Percentiles rank a stretch among this genome's conserved stretches.
Evolutionary conservation across 164 flowering plant genomes (phyloP).

Genomic region (Tetrastigma voinierianum): DNA sequence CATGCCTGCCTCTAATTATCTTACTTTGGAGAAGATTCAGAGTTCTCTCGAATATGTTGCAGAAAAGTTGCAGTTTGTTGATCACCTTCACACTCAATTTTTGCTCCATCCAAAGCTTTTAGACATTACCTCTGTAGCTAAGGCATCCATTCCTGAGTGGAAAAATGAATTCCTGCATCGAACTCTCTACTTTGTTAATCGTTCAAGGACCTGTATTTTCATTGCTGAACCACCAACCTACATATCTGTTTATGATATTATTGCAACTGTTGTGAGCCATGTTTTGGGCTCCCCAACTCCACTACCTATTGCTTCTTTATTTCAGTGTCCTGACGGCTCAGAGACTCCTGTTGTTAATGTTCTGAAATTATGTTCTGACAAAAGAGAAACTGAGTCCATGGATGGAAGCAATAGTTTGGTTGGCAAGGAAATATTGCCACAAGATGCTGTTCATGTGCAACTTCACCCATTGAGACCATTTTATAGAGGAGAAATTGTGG

Average conservation of each 20-base stretch:
- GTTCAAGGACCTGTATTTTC: constrained; percentile 37
- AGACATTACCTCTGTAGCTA: constrained; percentile 61
- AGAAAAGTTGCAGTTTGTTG: constrained; percentile 74
- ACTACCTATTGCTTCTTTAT: constrained; percentile 71
- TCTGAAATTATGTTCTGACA: constrained; percentile 58
- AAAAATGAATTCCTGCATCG: constrained; percentile 46
- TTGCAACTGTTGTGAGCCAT: constrained; percentile 72
- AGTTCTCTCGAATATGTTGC: constrained; percentile 47
- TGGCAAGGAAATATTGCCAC: constrained; percentile 76
- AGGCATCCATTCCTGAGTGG: constrained; percentile 71
- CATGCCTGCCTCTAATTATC: constrained; percentile 24
- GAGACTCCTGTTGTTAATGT: constrained; percentile 52
- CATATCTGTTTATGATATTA: constrained; percentile 66
- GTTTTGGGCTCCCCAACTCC: constrained; percentile 59
- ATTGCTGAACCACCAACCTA: constrained; percentile 85
- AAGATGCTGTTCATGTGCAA: constrained; percentile 85
- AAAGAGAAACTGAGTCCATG: constrained; percentile 26
- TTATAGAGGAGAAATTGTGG: constrained; percentile 89
- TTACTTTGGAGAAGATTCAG: constrained; percentile 37
- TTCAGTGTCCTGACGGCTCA: constrained; percentile 64
- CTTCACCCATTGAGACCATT: constrained; percentile 94
- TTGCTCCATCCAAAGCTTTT: constrained; percentile 64
- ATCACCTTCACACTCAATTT: constrained; percentile 64
- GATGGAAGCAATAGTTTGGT: constrained; percentile 35
- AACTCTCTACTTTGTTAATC: constrained; percentile 65